A percentile compares a stretch with the other conserved stretches of the same genome.
phyloP scores from a whole-genome alignment of 2,329 filamentous ascomycete species.

The Arachnopeziza araneosa region DNA sequence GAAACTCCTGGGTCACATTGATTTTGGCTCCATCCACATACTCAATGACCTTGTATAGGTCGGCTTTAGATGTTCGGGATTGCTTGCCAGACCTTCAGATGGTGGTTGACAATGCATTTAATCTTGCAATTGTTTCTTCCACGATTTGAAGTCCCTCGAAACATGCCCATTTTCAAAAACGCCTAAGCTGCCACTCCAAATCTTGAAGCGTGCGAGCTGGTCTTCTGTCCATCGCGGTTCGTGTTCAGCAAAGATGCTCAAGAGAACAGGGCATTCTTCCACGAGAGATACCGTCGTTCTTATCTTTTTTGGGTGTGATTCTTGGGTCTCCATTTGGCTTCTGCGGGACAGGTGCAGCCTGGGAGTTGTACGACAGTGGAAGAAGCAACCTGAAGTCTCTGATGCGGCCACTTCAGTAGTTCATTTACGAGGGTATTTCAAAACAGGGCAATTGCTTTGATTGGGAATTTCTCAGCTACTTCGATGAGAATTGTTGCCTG shows the following conservation, averaged over 20 bases:
- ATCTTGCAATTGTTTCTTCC: conserved; percentile 4
- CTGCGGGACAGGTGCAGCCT: background rate
- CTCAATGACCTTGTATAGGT: conserved; percentile 2
- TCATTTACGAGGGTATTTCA: too few relatives aligned
- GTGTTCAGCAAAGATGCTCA: background rate
- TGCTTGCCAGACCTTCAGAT: conserved; percentile 2
- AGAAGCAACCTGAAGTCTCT: background rate
- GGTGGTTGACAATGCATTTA: conserved; percentile 1
- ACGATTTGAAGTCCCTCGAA: conserved; percentile 3
- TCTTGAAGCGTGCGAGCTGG: background rate
- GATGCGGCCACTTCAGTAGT: background rate
- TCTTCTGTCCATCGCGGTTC: background rate
- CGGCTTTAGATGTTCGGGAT: conserved; percentile 3
- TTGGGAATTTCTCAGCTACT: too few relatives aligned
- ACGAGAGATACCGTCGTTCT: background rate
- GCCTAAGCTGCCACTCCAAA: background rate
- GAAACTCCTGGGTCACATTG: conserved; percentile 4
- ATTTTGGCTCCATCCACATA: conserved; percentile 5
- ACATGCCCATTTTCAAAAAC: background rate
- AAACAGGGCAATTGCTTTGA: too few relatives aligned
- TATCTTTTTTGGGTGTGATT: background rate
- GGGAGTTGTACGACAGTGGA: background rate
- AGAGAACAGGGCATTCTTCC: background rate
- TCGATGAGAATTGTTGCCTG: too few relatives aligned
- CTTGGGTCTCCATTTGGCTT: background rate